phyloP scores from a whole-genome alignment of 2,329 filamentous ascomycete genomes.

The Trichophyton verrucosum region DNA sequence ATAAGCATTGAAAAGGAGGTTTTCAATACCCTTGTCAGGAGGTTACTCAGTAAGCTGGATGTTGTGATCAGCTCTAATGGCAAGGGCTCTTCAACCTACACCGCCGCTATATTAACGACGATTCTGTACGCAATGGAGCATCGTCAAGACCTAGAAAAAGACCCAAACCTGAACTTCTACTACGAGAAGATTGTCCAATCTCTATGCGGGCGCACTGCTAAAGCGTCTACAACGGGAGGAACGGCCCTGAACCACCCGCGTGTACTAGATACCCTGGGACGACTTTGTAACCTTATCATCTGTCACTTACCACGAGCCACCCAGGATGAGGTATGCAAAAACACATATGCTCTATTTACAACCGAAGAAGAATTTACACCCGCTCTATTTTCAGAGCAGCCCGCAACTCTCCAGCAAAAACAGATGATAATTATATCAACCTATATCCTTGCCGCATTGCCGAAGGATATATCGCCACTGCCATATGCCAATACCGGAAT shows the following conservation, averaged over 20 bases:
- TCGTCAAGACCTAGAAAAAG: constrained; percentile 34
- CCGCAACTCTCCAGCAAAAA: constrained; percentile 24
- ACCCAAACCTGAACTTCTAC: constrained; percentile 35
- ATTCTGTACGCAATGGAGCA: constrained; percentile 47
- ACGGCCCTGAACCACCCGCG: constrained; percentile 38
- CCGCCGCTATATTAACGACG: constrained; percentile 48
- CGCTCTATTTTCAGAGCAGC: constrained; percentile 23
- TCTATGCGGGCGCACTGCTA: constrained; percentile 30
- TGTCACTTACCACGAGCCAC: constrained; percentile 41
- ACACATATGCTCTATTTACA: constrained; percentile 43
- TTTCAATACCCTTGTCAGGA: constrained; percentile 50
- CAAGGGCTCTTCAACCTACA: constrained; percentile 39
- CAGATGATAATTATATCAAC: constrained; percentile 45
- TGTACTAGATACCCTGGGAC: constrained; percentile 48
- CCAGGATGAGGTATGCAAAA: constrained; percentile 40
- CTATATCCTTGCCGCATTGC: constrained; percentile 44
- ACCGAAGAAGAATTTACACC: constrained; percentile 23
- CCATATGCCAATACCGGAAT: constrained; percentile 24
- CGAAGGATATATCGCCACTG: constrained; percentile 24
- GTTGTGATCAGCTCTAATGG: constrained; percentile 38
- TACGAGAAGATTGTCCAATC: constrained; percentile 41
- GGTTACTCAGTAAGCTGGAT: constrained; percentile 51
- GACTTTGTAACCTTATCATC: constrained; percentile 49
- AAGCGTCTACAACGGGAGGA: constrained; percentile 24
- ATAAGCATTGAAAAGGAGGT: constrained; percentile 50